Base-by-base conservation (phyloP, 805 yeast genomes). In the Yarrowia porcina region DNA sequence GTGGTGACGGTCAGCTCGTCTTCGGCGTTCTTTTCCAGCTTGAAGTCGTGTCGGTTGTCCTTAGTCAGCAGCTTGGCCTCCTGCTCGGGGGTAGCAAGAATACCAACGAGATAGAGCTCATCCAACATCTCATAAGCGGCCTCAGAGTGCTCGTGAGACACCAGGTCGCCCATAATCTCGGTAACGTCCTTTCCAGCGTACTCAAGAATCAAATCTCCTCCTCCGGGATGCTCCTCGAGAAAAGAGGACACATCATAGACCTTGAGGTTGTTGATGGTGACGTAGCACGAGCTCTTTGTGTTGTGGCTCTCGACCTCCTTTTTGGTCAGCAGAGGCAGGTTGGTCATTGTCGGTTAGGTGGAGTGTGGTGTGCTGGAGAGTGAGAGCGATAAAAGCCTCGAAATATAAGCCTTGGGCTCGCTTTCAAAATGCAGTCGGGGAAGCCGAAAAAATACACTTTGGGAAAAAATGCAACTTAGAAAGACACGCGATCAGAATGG, bases 71-170 rank as follows among this genome's bases (percentile, higher is more conserved):
- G 79, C 71, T 87, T 89, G 63, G 79, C 77, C 71, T 86, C 96
- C 75, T 91, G 97, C 65, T 83, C 87, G 7, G 78, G 81, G 1
- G 92, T 88, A 20, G 97, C 97, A 67, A 93, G 74, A 71, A 86
- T 87, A 0, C 96, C 97, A 44, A 93, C 83, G 65, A 90, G 74
- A 75, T 85, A 87, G 64, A 81, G 86, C 47, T 92, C 97, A 66
- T 87, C 89, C 66, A 93, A 77, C 82, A 92, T 87, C 60, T 89
- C 94, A 73, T 89, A 88, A 1, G 97, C 96, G 50, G 87, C 77
- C 66, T 89, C 93, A 4, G 94, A 85, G 74, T 93, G 97, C 57
- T 82, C 84, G 72, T 92, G 97, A 36, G 86, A 79, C 3, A 77
- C 76, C 20, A 77, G 78, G 70, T 93, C 97, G 8, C 86, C 84